Base-by-base conservation (phyloP, 1,139 yeast genomes). In the Zygosaccharomyces sapae region DNA sequence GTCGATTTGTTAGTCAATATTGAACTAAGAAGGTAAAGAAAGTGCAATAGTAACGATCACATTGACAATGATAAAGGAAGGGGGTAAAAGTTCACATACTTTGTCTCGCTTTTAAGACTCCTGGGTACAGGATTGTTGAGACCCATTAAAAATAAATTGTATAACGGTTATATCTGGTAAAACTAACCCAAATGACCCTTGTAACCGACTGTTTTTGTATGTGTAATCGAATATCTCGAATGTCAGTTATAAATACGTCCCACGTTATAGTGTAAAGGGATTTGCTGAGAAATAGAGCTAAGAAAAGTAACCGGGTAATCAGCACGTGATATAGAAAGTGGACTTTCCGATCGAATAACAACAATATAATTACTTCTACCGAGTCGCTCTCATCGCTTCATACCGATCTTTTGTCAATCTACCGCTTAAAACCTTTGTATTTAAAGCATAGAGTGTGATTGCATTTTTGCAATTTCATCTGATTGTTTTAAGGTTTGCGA, bases 111-210 rank as follows among this genome's bases (percentile, higher is more conserved):
- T 63, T 80, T 83, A 63, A 92, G 76, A 64, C 94, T 85, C 69
- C 95, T 77, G 50, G 98, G 98, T 56, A 92, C 80, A 38, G 98
- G 98, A 77, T 92, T 92, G 70, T 90, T 92, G 67, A 92, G 76
- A 53, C 86, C 87, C 86, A 81, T 80, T 35, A 19, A 31, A 20
- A 16, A 20, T 38, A 25, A 25, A 25, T 41, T 30, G 10, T 10
- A 10, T 27, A 27, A 10, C n/a, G 12, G 12, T 5, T 10, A 12
- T 27, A 10, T 27, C 16, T 16, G 16, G 16, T 16, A 16, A 16
- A 16, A 16, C 16, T 16, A 16, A 16, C 16, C 16, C 16, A 16
- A 16, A 16, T 16, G 16, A 16, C 16, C 16, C 16, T 16, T 16
- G 16, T 16, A 16, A 16, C 16, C 16, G 16, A 16, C 16, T 16